Percentiles rank a stretch among this genome's conserved stretches.
These are phyloP conservation scores for Meripilus lineatus DNA, from an alignment of 1,284 basidiomycete species.

Conservation along the genomic window DNA sequence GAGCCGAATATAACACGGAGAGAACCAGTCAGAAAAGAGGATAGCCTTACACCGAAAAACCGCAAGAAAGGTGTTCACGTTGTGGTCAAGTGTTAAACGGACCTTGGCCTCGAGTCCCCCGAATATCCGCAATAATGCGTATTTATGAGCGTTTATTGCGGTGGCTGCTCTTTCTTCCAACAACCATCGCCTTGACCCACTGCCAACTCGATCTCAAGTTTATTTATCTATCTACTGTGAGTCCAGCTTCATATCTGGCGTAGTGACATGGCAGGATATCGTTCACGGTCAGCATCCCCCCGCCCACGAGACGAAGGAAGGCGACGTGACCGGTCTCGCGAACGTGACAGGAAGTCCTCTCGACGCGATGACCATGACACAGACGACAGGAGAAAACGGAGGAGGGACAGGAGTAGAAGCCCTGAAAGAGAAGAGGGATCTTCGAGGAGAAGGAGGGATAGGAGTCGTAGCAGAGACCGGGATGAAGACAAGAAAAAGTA, in stretches of 20 bases:
- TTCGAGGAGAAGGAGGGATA: constrained; percentile 38
- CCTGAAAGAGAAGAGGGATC: constrained; percentile 31
- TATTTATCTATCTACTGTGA: too few relatives aligned
- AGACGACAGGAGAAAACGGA: constrained; percentile 28
- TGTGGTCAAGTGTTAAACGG: too few relatives aligned
- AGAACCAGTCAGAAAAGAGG: too few relatives aligned
- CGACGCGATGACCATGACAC: constrained; percentile 31
- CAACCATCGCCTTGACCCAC: background rate
- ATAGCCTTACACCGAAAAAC: too few relatives aligned
- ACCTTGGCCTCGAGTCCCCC: too few relatives aligned
- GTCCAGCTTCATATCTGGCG: too few relatives aligned
- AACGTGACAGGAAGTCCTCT: constrained; percentile 21
- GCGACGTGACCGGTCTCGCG: constrained; percentile 19
- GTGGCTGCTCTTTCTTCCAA: background rate
- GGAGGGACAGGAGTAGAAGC: constrained; percentile 39
- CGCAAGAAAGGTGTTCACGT: too few relatives aligned
- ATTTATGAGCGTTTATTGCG: too few relatives aligned
- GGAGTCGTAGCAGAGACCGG: constrained; percentile 29
- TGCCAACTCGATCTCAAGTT: background rate
- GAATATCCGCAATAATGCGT: too few relatives aligned
- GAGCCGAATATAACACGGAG: too few relatives aligned
- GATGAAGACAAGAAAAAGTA: constrained; percentile 55
- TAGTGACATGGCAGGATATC: constrained; percentile 28
- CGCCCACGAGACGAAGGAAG: constrained; percentile 33
- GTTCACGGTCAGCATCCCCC: constrained; percentile 47